Percentiles rank a stretch among this genome's conserved stretches.
Conservation (phyloP, 2,329 filamentous ascomycete species). For the Fusarium pilosicola region DNA sequence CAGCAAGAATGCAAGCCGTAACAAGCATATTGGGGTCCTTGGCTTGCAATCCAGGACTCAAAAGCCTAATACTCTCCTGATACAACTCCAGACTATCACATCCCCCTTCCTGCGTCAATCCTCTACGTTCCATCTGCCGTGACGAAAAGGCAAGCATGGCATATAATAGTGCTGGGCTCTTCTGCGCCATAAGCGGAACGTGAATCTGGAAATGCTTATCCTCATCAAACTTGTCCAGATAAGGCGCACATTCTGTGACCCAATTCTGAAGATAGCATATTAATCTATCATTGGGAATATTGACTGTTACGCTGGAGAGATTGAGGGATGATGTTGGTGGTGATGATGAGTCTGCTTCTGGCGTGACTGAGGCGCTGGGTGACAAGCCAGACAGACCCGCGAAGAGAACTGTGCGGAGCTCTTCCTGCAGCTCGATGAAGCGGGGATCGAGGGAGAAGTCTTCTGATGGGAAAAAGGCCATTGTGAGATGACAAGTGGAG, state of each 20-base stretch:
- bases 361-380: constrained; percentile 43
- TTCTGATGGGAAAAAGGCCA: constrained; percentile 42
- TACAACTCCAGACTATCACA: constrained; percentile 64
- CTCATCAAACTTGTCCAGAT: constrained; percentile 65
- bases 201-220: constrained; percentile 62
- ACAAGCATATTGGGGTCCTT: constrained; percentile 58
- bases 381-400: constrained; percentile 44
- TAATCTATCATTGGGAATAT: constrained; percentile 41
- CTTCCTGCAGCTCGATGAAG: constrained; percentile 57
- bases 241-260: constrained; percentile 60
- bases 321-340: constrained; percentile 36
- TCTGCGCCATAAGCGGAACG: constrained; percentile 59
- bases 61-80: constrained; percentile 59
- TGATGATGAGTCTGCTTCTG: constrained; percentile 30
- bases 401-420: constrained; percentile 56
- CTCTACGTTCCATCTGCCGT: constrained; percentile 61
- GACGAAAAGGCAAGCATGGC: constrained; percentile 64
- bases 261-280: constrained; percentile 58
- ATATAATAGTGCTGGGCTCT: constrained; percentile 56
- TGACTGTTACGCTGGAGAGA: constrained; percentile 43
- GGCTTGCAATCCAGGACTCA: constrained; percentile 55
- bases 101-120: constrained; percentile 55
- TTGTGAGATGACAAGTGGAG: constrained; percentile 6
- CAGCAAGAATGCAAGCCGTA: constrained; percentile 58
- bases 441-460: constrained; percentile 51